Evolutionary conservation across 768 basidiomycete genomes (phyloP).

Genomic region (Cystobasidium tubakii): DNA sequence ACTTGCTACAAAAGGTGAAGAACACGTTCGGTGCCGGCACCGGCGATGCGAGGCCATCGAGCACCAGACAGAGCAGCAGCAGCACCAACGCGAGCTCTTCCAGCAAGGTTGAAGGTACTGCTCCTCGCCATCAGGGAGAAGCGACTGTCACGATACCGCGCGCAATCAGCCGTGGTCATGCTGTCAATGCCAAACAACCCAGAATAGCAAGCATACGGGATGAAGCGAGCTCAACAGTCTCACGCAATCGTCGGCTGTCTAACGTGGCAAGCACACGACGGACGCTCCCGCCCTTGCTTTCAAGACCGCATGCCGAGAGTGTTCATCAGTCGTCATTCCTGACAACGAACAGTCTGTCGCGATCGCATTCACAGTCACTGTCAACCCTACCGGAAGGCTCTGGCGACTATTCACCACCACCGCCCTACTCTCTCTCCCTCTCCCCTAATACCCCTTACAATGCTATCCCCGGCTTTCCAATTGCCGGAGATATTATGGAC

Average conservation of each 20-base stretch:
- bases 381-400: slow-evolving; percentile 18
- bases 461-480: slow-evolving; percentile 37
- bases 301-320: slow-evolving; percentile 2
- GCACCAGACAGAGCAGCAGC: slow-evolving; percentile 12
- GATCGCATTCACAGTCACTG: slow-evolving; percentile 23
- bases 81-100: neutral
- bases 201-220: slow-evolving; percentile 9
- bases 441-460: neutral
- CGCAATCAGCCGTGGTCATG: neutral
- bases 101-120: neutral
- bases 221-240: slow-evolving; percentile 14
- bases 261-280: neutral
- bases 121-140: neutral
- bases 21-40: slow-evolving; percentile 18
- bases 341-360: neutral
- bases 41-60: neutral
- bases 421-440: neutral
- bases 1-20: slow-evolving; percentile 31
- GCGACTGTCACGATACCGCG: neutral
- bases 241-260: slow-evolving; percentile 16
- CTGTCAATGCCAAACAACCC: neutral
- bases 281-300: slow-evolving; percentile 12
- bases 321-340: neutral
- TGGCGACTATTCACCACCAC: slow-evolving; percentile 18
- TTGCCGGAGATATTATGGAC: slow-evolving; percentile 5